These are phyloP conservation scores for Aspergillus biplanus DNA, from an alignment of 495 filamentous ascomycete genomes.

Conservation along the genomic window DNA sequence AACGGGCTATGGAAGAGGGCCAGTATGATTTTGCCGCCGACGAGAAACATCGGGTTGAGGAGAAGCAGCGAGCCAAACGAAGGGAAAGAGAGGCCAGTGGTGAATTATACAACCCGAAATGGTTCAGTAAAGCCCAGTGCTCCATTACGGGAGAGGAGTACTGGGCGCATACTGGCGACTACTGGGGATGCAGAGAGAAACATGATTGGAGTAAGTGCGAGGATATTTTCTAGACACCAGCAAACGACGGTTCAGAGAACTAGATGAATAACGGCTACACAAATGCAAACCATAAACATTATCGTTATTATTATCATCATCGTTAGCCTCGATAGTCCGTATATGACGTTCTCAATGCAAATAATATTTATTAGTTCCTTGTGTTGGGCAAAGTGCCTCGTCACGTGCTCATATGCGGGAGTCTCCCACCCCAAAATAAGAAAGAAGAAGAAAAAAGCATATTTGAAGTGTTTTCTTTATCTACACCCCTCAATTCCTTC, in stretches of 20 bases:
- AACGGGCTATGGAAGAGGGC: constrained; percentile 98
- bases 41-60: constrained; percentile 95
- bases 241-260: background rate
- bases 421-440: background rate
- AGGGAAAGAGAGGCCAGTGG: constrained; percentile 73
- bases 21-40: constrained; percentile 89
- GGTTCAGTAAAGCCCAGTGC: constrained; percentile 76
- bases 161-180: constrained; percentile 86
- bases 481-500: background rate
- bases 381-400: too few relatives aligned
- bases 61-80: constrained; percentile 83
- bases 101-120: constrained; percentile 80
- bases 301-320: constrained; percentile 2
- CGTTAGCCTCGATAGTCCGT: background rate
- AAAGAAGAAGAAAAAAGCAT: background rate
- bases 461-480: background rate
- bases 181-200: constrained; percentile 69
- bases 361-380: background rate
- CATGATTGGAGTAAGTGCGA: constrained; percentile 60
- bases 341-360: background rate
- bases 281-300: background rate
- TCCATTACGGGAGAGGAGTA: constrained; percentile 84
- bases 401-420: constrained; percentile 2
- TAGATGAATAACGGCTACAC: background rate
- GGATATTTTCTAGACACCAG: constrained; percentile 62